A percentile compares a stretch with the other conserved stretches of the same genome.
Evolutionary conservation across 73 alveolate genomes (phyloP).

Genomic region (Symbiodinium natans): DNA sequence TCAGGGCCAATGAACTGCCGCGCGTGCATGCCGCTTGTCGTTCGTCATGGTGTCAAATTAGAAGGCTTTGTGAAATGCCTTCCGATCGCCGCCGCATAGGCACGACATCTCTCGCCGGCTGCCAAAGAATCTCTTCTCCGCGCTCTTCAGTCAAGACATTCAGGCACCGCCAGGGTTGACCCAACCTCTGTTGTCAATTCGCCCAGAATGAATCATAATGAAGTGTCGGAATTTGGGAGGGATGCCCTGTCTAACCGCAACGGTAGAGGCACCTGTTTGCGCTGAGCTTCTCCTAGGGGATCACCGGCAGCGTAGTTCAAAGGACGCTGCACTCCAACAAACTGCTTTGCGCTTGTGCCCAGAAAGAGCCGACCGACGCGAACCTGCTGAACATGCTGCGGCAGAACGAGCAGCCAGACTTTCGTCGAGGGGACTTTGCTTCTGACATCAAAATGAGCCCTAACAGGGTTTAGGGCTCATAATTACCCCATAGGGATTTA

Average conservation of each 20-base stretch:
- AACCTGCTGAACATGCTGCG: slow-evolving; percentile 77
- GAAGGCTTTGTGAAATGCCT: neutral
- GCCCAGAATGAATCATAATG: neutral
- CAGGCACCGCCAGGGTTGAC: slow-evolving; percentile 1
- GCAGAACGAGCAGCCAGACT: slow-evolving; percentile 36
- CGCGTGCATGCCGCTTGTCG: too few species aligned
- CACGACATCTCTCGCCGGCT: slow-evolving; percentile 50
- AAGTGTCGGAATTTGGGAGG: neutral
- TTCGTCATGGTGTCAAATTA: too few species aligned
- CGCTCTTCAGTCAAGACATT: slow-evolving; percentile 38
- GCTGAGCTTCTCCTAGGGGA: too few species aligned
- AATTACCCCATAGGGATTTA: too few species aligned
- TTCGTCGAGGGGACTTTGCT: too few species aligned
- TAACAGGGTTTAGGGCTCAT: too few species aligned
- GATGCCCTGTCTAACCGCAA: neutral
- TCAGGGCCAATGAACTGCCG: neutral
- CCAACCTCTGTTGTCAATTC: neutral
- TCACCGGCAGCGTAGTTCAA: too few species aligned
- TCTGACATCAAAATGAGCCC: too few species aligned
- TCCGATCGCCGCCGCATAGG: neutral
- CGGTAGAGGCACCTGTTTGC: too few species aligned
- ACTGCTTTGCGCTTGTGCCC: too few species aligned
- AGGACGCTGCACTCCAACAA: too few species aligned
- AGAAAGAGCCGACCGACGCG: slow-evolving; percentile 71
- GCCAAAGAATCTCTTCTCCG: slow-evolving; percentile 49